Evolutionary conservation across 257 asterid genomes (phyloP).

Genomic region (Parsonsia alboflavescens): DNA sequence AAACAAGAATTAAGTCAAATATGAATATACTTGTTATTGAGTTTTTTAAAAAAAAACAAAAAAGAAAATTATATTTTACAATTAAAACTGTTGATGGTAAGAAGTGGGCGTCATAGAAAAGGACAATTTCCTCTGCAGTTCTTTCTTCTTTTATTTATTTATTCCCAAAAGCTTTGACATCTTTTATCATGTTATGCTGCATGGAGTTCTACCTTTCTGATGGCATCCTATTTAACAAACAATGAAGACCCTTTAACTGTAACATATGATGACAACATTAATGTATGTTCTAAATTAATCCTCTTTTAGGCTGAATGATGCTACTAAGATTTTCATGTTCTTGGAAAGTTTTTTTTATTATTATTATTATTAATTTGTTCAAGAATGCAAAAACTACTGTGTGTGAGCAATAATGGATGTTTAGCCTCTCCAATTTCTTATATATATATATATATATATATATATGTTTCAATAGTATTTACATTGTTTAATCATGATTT

Average conservation of each 20-base stretch:
- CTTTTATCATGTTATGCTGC: no score
- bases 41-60: no score
- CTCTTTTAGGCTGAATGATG: not conserved
- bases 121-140: no score
- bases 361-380: not conserved
- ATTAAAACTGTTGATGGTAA: no score
- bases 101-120: no score
- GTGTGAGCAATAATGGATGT: not conserved
- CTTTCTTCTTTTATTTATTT: no score
- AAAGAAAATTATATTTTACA: no score
- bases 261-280: not conserved
- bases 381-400: not conserved
- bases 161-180: no score
- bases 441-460: no score
- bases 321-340: conserved; percentile 1
- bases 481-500: not conserved
- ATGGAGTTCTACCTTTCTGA: not conserved
- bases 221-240: conserved; percentile 4
- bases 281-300: not conserved
- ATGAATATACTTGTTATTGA: no score
- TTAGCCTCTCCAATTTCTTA: no score
- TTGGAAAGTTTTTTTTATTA: not conserved
- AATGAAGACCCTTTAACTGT: not conserved
- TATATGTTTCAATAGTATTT: not conserved
- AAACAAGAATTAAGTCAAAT: no score